Percentiles rank a stretch among this genome's conserved stretches.
These are phyloP conservation scores for Cryptomeria japonica DNA, from an alignment of 75 land plant species.

Conservation along the genomic window DNA sequence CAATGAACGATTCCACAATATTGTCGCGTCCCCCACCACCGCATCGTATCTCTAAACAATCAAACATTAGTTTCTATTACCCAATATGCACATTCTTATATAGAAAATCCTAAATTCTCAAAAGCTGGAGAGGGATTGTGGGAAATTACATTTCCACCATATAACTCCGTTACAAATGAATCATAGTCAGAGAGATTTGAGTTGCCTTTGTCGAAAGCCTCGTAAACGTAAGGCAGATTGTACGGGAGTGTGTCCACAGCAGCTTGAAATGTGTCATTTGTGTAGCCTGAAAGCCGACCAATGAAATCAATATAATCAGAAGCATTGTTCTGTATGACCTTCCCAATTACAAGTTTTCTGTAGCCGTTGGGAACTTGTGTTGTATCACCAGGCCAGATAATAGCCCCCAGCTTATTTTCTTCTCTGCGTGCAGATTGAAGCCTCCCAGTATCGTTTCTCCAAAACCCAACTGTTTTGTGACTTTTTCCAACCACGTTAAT, in stretches of 20 bases:
- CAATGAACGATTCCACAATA: no score
- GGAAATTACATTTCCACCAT: no score
- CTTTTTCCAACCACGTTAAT: conserved; percentile 14
- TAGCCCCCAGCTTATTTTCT: not conserved
- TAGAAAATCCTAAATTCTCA: no score
- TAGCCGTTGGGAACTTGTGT: not conserved
- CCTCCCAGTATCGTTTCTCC: not conserved
- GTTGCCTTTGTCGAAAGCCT: not conserved
- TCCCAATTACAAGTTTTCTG: not conserved
- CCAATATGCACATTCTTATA: no score
- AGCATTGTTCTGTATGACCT: not conserved
- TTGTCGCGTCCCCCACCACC: no score
- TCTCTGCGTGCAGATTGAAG: not conserved
- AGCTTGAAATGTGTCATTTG: conserved; percentile 14
- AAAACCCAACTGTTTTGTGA: conserved; percentile 3
- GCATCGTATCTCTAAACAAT: no score
- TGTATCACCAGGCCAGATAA: conserved; percentile 21
- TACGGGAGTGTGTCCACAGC: conserved; percentile 13
- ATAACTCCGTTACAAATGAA: not conserved
- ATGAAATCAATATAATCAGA: not conserved
- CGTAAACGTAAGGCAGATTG: not conserved
- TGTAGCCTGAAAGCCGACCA: conserved; percentile 7
- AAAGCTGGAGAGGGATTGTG: no score
- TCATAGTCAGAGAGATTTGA: not conserved
- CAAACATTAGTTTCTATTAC: no score